These are phyloP conservation scores for Albifimbria verrucaria DNA, from an alignment of 2,329 filamentous ascomycete species.

Conservation along the genomic window DNA sequence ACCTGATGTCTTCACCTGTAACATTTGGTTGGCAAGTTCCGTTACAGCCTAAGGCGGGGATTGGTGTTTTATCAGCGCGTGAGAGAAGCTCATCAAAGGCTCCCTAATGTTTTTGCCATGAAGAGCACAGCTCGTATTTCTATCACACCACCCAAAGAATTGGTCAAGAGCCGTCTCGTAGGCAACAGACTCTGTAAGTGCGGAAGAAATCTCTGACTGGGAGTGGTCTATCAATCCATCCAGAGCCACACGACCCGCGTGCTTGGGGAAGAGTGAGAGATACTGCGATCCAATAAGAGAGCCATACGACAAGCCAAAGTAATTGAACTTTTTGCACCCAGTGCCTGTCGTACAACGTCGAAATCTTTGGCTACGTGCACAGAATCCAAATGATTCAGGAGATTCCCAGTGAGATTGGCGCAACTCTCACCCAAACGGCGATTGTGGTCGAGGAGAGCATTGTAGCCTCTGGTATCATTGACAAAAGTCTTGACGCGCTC, in stretches of 20 bases:
- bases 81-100: slow-evolving; percentile 12
- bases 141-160: slow-evolving; percentile 20
- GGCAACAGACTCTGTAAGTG: slow-evolving; percentile 10
- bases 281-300: slow-evolving; percentile 30
- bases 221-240: slow-evolving; percentile 23
- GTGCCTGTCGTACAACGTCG: slow-evolving; percentile 17
- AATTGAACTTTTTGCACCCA: slow-evolving; percentile 22
- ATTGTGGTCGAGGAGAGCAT: slow-evolving; percentile 11
- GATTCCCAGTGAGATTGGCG: slow-evolving; percentile 15
- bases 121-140: slow-evolving; percentile 12
- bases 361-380: slow-evolving; percentile 19
- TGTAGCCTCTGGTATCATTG: slow-evolving; percentile 4
- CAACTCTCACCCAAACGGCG: slow-evolving; percentile 17
- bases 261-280: slow-evolving; percentile 24
- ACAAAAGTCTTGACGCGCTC: slow-evolving; percentile 8
- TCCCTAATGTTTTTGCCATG: slow-evolving; percentile 12
- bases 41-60: slow-evolving; percentile 7
- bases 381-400: slow-evolving; percentile 18
- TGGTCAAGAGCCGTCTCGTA: slow-evolving; percentile 15
- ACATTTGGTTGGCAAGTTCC: slow-evolving; percentile 13
- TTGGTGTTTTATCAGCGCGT: slow-evolving; percentile 10
- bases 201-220: slow-evolving; percentile 10
- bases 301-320: slow-evolving; percentile 34
- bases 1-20: slow-evolving; percentile 19
- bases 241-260: slow-evolving; percentile 21